Base-by-base conservation (phyloP, 2,329 filamentous ascomycete genomes). In the Alternaria brassicicola region DNA sequence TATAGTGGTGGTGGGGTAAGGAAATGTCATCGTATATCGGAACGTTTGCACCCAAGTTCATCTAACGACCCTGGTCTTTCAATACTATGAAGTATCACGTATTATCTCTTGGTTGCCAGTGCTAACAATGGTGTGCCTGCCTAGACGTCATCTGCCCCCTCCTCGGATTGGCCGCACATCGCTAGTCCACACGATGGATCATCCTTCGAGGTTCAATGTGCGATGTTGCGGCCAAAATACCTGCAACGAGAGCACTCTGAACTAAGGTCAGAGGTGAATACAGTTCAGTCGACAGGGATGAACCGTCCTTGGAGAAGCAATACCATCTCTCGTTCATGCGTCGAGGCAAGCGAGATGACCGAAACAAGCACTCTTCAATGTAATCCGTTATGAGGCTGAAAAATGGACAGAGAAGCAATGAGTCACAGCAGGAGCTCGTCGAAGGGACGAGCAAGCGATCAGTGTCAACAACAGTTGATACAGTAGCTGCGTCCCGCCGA, bases 221-320 rank as follows among this genome's bases (percentile, higher is more conserved):
- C 48, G 8, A 57, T 57, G 39, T 57, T 13, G 49, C 55, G 33
- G 35, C 35, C 23, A 57, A 57, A 15, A 17, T 53, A 4, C 49
- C 49, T 5, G 51, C 49, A 6, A 52, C 48, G n/a, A 53, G 53
- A 21, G 33, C 49, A 23, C 55, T 57, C 1, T 57, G 42, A 42
- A 42, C 21, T 12, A 47, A 47, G 6, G n/a, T 35, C 15, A 47
- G 33, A 19, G 49, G 49, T 12, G 33, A 30, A 30, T 28, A 31
- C 42, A 30, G 42, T 31, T 17, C 31, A 19, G n/a, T n/a, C 4
- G 42, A 21, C 9, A 54, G 51, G 30, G 6, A 41, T 3, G 21
- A 46, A 3, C 25, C 9, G 7, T 46, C 43, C n/a, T 6, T 21
- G 12, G 17, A 54, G 0, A 48, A 48, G 15, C 21, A 13, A 23